A percentile compares a stretch with the other conserved stretches of the same genome.
Evolutionary conservation across 2,329 filamentous ascomycete species (phyloP).

Genomic region (Remersonia thermophila): DNA sequence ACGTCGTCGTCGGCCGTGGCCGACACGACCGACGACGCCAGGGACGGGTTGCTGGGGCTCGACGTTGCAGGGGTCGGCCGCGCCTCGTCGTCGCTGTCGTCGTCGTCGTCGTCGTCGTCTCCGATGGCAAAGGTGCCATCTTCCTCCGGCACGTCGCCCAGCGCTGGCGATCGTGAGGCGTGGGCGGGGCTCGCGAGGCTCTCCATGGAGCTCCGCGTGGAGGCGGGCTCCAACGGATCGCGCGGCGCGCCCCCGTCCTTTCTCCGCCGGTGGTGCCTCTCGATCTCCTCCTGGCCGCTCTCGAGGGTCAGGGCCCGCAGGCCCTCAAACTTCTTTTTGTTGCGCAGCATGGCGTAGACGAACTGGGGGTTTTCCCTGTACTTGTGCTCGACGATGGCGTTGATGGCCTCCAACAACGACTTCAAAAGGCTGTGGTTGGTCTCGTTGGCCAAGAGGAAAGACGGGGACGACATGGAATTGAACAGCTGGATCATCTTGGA

Average conservation of each 20-base stretch:
- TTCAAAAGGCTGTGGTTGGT: constrained; percentile 72
- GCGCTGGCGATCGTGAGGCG: constrained; percentile 39
- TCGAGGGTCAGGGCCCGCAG: constrained; percentile 82
- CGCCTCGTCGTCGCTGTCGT: constrained; percentile 27
- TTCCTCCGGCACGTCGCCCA: constrained; percentile 64
- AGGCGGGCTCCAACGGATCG: constrained; percentile 37
- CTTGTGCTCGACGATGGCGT: constrained; percentile 80
- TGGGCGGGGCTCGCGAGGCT: constrained; percentile 52
- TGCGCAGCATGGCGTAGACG: constrained; percentile 65
- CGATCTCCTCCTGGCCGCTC: constrained; percentile 82
- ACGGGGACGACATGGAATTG: constrained; percentile 82
- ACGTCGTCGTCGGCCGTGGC: constrained; percentile 59
- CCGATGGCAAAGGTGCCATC: constrained; percentile 79
- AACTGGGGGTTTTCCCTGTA: constrained; percentile 73
- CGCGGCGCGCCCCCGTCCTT: constrained; percentile 47
- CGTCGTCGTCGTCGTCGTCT: constrained; percentile 55
- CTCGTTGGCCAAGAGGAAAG: constrained; percentile 85
- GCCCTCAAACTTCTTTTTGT: constrained; percentile 72
- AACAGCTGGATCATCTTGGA: constrained; percentile 80
- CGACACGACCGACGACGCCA: constrained; percentile 56
- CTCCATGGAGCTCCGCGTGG: constrained; percentile 52
- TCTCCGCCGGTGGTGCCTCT: constrained; percentile 58
- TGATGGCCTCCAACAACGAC: constrained; percentile 78
- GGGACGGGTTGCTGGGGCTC: constrained; percentile 51
- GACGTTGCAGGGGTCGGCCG: constrained; percentile 48